Percentiles rank a stretch among this genome's conserved stretches.
Conservation (phyloP, 805 yeast species). For the Candida loeiensis region DNA sequence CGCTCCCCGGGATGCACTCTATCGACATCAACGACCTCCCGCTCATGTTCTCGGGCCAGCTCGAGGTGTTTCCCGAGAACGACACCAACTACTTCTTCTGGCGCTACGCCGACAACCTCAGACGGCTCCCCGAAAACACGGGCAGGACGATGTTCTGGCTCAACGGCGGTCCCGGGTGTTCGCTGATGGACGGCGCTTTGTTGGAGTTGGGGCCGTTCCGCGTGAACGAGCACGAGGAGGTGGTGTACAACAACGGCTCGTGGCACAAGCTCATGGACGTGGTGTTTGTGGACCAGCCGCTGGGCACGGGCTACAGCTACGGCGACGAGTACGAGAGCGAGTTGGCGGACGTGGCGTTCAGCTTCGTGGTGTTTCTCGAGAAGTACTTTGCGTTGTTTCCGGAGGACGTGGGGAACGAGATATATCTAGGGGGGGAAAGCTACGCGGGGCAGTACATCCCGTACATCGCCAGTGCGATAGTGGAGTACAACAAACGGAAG, state of each 20-base stretch:
- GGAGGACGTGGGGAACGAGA: slow-evolving; percentile 56
- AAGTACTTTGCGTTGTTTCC: slow-evolving; percentile 72
- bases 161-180: slow-evolving; percentile 98
- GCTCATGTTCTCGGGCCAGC: slow-evolving; percentile 63
- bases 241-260: slow-evolving; percentile 63
- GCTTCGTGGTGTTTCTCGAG: slow-evolving; percentile 62
- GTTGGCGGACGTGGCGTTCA: slow-evolving; percentile 53
- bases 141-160: slow-evolving; percentile 75
- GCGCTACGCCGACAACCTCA: slow-evolving; percentile 48
- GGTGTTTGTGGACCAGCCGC: slow-evolving; percentile 90
- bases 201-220: slow-evolving; percentile 91
- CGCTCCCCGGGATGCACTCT: slow-evolving; percentile 37
- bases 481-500: slow-evolving; percentile 39
- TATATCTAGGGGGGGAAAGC: slow-evolving; percentile 89
- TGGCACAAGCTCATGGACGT: slow-evolving; percentile 82
- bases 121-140: slow-evolving; percentile 25
- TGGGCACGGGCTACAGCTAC: slow-evolving; percentile 86
- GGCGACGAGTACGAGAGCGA: slow-evolving; percentile 54
- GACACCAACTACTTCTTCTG: slow-evolving; percentile 71
- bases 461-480: slow-evolving; percentile 65
- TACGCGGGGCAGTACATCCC: slow-evolving; percentile 98
- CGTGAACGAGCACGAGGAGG: slow-evolving; percentile 40
- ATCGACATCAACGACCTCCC: slow-evolving; percentile 37
- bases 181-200: slow-evolving; percentile 95
- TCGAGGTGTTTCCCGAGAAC: slow-evolving; percentile 52